Percentiles rank a stretch among this genome's conserved stretches.
Evolutionary conservation across 1,284 basidiomycete species (phyloP).

Genomic region (Ceratobasidium papillatum): DNA sequence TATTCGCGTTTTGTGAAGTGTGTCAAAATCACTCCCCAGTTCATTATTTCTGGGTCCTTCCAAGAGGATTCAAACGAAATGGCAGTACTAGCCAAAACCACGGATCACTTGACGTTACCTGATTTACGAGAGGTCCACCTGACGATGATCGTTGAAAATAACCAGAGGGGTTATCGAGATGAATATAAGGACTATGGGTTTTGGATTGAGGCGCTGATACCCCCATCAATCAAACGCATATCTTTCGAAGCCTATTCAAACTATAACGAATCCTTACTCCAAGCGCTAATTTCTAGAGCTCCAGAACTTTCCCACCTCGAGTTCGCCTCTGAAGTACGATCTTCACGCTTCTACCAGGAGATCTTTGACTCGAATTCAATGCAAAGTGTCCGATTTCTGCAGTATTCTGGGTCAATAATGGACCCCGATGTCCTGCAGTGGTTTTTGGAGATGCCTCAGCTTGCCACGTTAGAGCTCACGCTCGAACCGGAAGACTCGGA

Average conservation of each 20-base stretch:
- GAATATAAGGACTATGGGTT: neutral
- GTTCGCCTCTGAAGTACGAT: neutral
- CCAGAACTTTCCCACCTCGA: neutral
- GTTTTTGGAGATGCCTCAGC: neutral
- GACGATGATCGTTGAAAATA: neutral
- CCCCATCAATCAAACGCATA: neutral
- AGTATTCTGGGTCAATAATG: neutral
- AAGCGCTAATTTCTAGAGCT: neutral
- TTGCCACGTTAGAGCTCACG: neutral
- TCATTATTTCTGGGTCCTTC: neutral
- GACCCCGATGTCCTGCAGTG: neutral
- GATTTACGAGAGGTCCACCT: neutral
- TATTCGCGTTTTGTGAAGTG: neutral
- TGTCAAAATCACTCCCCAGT: neutral
- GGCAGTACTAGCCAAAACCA: neutral
- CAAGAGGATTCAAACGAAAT: neutral
- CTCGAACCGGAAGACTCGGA: neutral
- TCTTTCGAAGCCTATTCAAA: neutral
- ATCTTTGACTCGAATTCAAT: neutral
- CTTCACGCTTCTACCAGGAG: neutral
- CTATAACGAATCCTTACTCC: neutral
- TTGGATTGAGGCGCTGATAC: neutral
- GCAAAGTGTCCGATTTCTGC: neutral
- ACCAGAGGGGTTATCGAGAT: neutral
- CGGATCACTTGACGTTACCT: neutral